These are phyloP conservation scores for Paracorniculantispora psalliotae DNA, from an alignment of 2,329 filamentous ascomycete genomes.

Conservation along the genomic window DNA sequence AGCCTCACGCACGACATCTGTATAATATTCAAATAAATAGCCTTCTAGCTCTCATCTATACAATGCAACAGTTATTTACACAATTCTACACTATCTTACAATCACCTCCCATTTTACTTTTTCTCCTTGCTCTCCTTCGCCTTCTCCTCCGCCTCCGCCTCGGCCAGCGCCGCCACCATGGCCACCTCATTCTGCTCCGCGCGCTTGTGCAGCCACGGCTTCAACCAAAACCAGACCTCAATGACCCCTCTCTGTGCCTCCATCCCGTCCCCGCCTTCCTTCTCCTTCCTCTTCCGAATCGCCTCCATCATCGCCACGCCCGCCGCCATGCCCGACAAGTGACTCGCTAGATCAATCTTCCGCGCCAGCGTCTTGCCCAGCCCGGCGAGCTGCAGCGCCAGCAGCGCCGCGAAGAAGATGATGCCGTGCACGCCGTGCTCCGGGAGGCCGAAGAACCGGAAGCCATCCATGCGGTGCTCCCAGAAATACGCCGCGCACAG, in stretches of 20 bases:
- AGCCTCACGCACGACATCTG: too few relatives aligned
- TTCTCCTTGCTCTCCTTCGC: not conserved
- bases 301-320: constrained; percentile 39
- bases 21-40: not conserved
- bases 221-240: constrained; percentile 9
- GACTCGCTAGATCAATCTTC: constrained; percentile 47
- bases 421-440: constrained; percentile 53
- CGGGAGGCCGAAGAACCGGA: constrained; percentile 54
- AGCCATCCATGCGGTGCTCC: constrained; percentile 50
- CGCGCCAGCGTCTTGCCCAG: constrained; percentile 38
- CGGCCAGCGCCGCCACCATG: not conserved
- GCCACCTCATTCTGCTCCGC: not conserved
- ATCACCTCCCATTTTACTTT: not conserved
- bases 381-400: constrained; percentile 46
- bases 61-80: not conserved
- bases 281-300: constrained; percentile 18
- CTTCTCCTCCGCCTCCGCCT: not conserved
- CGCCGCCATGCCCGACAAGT: constrained; percentile 46
- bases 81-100: not conserved
- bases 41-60: not conserved
- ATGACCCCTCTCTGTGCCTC: constrained; percentile 14
- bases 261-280: constrained; percentile 16
- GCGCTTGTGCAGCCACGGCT: not conserved
- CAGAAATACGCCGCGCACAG: constrained; percentile 58
- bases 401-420: constrained; percentile 46